phyloP scores from a whole-genome alignment of 1,284 basidiomycete species.

The Ustilago shanxiensis region DNA sequence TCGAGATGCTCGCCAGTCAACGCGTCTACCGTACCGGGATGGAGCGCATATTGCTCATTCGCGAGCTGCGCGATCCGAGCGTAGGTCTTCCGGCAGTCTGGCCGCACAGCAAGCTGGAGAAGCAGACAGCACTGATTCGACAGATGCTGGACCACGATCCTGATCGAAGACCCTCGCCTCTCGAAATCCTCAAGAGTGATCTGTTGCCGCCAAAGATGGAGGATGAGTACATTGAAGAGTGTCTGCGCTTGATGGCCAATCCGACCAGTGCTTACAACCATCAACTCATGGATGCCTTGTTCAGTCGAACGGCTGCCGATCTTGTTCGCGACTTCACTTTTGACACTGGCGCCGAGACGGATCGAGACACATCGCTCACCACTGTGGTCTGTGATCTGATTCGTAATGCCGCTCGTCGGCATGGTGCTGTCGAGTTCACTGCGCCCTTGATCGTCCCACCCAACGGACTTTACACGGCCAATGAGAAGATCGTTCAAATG shows the following conservation, averaged over 20 bases:
- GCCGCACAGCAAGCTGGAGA: conserved; percentile 74
- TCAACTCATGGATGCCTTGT: conserved; percentile 58
- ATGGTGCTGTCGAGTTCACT: conserved; percentile 88
- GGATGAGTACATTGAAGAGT: conserved; percentile 86
- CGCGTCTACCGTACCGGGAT: conserved; percentile 81
- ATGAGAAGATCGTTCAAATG: conserved; percentile 83
- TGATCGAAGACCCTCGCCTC: conserved; percentile 81
- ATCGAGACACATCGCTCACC: conserved; percentile 79
- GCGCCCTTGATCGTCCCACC: conserved; percentile 84
- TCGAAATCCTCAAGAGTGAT: conserved; percentile 85
- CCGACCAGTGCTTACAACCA: conserved; percentile 58
- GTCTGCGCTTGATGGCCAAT: conserved; percentile 81
- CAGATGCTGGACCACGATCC: conserved; percentile 88
- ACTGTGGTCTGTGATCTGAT: conserved; percentile 83
- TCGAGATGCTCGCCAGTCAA: conserved; percentile 89
- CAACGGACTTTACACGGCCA: conserved; percentile 79
- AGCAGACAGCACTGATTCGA: conserved; percentile 77
- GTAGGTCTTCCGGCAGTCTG: conserved; percentile 83
- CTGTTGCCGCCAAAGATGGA: conserved; percentile 81
- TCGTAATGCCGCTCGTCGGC: conserved; percentile 82
- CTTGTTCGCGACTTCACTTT: conserved; percentile 82
- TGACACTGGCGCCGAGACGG: conserved; percentile 80
- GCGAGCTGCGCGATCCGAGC: conserved; percentile 79
- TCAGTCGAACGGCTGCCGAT: conserved; percentile 73
- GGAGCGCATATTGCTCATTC: conserved; percentile 86